Base-by-base conservation (phyloP, 2,329 filamentous ascomycete genomes). In the Colletotrichum ledebouriae region DNA sequence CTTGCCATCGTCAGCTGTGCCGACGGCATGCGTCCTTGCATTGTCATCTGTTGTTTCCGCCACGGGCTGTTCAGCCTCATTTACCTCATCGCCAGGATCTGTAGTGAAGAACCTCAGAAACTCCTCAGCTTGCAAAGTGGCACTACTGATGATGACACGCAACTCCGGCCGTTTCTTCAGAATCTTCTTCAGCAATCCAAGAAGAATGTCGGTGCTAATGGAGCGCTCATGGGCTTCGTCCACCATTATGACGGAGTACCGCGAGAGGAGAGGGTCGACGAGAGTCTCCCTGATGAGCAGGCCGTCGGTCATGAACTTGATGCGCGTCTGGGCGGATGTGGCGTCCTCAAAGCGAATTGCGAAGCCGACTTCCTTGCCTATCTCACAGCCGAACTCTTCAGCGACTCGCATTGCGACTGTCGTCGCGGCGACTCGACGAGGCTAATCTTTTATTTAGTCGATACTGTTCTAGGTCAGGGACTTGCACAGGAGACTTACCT, bases 171-270 rank as follows among this genome's bases (percentile, higher is more conserved):
- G 86, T 75, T 89, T 91, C 77, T 89, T 93, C 62, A 89, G 83
- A 58, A 99, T 95, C 78, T 98, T 98, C 78, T 97, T 98, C 44
- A 99, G 80, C 13, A 98, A 83, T 0, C 96, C 95, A 3, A 99
- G 86, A 7, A 98, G 84, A 12, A 99, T 88, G 76, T 99, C 96
- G 0, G 94, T 97, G 77, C 93, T 97, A 67, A 98, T 87, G 56
- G 94, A 97, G 61, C 96, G 87, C 79, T 98, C 95, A 76, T 99
- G 96, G 6, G 95, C 96, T 80, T 98, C 95, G 76, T 99, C 96
- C 7, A 99, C 92, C 94, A 99, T 98, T 73, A 99, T 93, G 50
- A 97, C 92, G 0, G 94, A 97, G 77, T 99, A 99, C 11, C 94
- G 88, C 20, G 93, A 96, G 41, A 99, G 81, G 3, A 98, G 81